A percentile compares a stretch with the other conserved stretches of the same genome.
Conservation (phyloP, 2,329 filamentous ascomycete species). For the Domatiomyces globalis region DNA sequence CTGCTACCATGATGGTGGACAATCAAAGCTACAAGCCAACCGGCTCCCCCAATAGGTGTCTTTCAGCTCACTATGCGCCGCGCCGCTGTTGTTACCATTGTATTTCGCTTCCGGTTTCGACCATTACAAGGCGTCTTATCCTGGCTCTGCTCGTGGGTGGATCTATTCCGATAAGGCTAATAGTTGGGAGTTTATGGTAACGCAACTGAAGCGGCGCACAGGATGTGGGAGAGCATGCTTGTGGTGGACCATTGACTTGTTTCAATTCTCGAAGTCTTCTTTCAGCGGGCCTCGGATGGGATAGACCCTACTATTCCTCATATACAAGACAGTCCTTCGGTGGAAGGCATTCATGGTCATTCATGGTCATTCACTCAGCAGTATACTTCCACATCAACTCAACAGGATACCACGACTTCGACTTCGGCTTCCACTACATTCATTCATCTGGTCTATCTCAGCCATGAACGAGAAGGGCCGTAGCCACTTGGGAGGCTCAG, state of each 20-base stretch:
- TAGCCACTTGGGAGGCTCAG: not conserved
- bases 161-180: not conserved
- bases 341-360: not conserved
- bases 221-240: not conserved
- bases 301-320: not conserved
- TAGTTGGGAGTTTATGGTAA: not conserved
- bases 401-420: too few relatives aligned
- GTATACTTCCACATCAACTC: not conserved
- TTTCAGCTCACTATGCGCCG: not conserved
- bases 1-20: not conserved
- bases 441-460: not conserved
- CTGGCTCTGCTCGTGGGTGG: not conserved
- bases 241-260: not conserved
- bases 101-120: not conserved
- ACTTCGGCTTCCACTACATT: not conserved
- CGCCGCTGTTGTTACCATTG: not conserved
- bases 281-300: not conserved
- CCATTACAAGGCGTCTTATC: not conserved
- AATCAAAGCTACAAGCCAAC: not conserved
- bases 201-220: too few relatives aligned
- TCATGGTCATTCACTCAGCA: not conserved
- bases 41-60: not conserved
- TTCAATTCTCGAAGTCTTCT: not conserved
- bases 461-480: not conserved
- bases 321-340: not conserved